Percentiles rank a stretch among this genome's conserved stretches.
phyloP scores from a whole-genome alignment of 2,329 filamentous ascomycete species.

The Botrytis porri region DNA sequence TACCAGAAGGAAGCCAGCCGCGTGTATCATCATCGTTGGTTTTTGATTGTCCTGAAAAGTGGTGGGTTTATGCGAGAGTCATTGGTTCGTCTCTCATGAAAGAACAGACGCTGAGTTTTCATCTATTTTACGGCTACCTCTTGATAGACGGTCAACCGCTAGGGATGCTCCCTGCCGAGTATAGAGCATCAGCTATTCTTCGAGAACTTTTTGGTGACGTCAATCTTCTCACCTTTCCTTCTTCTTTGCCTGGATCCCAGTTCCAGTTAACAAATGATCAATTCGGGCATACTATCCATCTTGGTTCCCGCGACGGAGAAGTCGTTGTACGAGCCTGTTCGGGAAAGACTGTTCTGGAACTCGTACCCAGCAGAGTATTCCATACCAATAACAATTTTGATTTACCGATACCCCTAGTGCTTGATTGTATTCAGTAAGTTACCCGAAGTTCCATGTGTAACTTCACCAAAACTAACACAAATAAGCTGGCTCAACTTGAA shows the following conservation, averaged over 20 bases:
- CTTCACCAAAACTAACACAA: neutral
- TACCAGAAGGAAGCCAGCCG: conserved; percentile 29
- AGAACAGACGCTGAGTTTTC: conserved; percentile 42
- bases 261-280: conserved; percentile 42
- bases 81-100: conserved; percentile 30
- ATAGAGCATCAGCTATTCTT: conserved; percentile 45
- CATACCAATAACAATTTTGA: conserved; percentile 40
- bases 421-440: conserved; percentile 47
- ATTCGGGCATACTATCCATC: conserved; percentile 48
- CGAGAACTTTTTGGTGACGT: conserved; percentile 53
- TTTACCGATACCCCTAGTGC: conserved; percentile 50
- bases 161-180: conserved; percentile 52
- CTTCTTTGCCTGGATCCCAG: conserved; percentile 51
- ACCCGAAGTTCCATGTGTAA: too few species aligned
- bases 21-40: conserved; percentile 27
- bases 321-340: conserved; percentile 46
- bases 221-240: conserved; percentile 52
- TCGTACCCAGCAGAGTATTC: conserved; percentile 40
- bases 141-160: conserved; percentile 48
- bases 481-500: conserved; percentile 51
- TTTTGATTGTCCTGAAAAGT: conserved; percentile 31
- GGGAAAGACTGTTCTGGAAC: conserved; percentile 35
- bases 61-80: conserved; percentile 40
- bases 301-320: conserved; percentile 46
- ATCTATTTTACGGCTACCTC: conserved; percentile 48